These are phyloP conservation scores for Phytophthora cactorum DNA, from an alignment of 352 stramenopile species.

Conservation along the genomic window DNA sequence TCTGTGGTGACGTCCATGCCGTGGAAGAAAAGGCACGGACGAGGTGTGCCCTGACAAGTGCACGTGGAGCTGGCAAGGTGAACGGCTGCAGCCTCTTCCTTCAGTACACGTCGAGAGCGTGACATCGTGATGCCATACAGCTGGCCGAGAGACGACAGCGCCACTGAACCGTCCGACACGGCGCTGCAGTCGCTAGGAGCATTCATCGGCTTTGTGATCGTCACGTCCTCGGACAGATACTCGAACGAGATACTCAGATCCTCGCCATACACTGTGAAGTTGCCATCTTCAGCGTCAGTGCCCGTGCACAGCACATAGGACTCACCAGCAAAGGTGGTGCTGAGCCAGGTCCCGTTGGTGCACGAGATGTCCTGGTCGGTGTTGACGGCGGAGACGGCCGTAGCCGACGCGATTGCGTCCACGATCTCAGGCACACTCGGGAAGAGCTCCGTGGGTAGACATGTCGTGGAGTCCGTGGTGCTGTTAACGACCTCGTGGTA, in stretches of 20 bases:
- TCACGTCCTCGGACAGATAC: slow-evolving; percentile 34
- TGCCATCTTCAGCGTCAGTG: slow-evolving; percentile 19
- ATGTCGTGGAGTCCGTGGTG: slow-evolving; percentile 27
- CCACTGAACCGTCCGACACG: slow-evolving; percentile 28
- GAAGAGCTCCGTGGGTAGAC: slow-evolving; percentile 31
- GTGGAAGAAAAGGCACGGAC: slow-evolving; percentile 63
- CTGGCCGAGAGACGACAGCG: slow-evolving; percentile 37
- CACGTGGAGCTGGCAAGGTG: slow-evolving; percentile 41
- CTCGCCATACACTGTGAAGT: slow-evolving; percentile 49
- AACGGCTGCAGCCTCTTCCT: slow-evolving; percentile 26
- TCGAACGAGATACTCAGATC: slow-evolving; percentile 47
- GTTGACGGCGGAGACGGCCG: slow-evolving; percentile 37
- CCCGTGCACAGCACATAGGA: slow-evolving; percentile 55
- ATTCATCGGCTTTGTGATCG: slow-evolving; percentile 30
- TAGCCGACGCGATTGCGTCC: slow-evolving; percentile 38
- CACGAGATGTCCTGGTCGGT: slow-evolving; percentile 55
- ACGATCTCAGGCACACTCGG: slow-evolving; percentile 43
- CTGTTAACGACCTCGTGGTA: slow-evolving; percentile 40
- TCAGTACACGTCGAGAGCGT: slow-evolving; percentile 27
- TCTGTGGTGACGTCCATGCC: slow-evolving; percentile 49
- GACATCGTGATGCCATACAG: slow-evolving; percentile 30
- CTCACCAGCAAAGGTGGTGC: slow-evolving; percentile 47
- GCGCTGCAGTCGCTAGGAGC: slow-evolving; percentile 35
- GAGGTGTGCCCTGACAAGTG: slow-evolving; percentile 40
- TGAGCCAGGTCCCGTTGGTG: slow-evolving; percentile 42